Evolutionary conservation across 2,329 filamentous ascomycete genomes (phyloP), one percentile per base, ranked within the genome.

Genomic region (Neoscytalidium dimidiatum): DNA sequence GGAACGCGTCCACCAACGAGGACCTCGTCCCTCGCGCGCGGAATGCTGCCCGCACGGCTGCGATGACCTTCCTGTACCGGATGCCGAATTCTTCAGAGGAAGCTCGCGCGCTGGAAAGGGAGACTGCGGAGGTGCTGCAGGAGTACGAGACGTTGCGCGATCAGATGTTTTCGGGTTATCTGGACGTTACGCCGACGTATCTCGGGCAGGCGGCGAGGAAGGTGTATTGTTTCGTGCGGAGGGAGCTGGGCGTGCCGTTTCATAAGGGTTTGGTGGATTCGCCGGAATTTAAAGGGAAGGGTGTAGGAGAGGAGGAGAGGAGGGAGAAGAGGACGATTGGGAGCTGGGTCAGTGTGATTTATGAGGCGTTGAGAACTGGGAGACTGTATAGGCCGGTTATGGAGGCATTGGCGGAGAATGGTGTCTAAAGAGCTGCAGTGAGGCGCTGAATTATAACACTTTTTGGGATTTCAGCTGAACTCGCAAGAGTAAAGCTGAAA

Each of bases 201-300:
- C 73, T 80, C 1, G 74, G 78, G 31, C 53, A 64, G 7, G 71
- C 73, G 4, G 75, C 77, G 8, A 67, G 67, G 35, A 67, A 57
- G 2, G 65, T 80, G 21, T 81, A 81, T 69, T 51, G 44, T 3
- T 77, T 75, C 63, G 75, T 81, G 7, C 74, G 79, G 2, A 65
- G 69, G 9, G 71, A 71, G 5, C 70, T 81, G 19, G 67, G 64
- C 1, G 70, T 81, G 1, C 71, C 73, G 28, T 67, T 75, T 38
- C 67, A 68, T 49, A 41, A 62, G n/a, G 71, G 71, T 8, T 41
- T 70, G 26, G 63, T 67, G 38, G 68, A 73, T 23, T 62, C 69
- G 66, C 68, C 72, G 38, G 29, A 64, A 11, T 46, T 43, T 29
- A n/a, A 21, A 13, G 35, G 33, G 11, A 21, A n/a, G 14, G 19